Evolutionary conservation across 257 asterid genomes (phyloP), one percentile per base, ranked within the genome.

Genomic region (Eustoma russellianum): DNA sequence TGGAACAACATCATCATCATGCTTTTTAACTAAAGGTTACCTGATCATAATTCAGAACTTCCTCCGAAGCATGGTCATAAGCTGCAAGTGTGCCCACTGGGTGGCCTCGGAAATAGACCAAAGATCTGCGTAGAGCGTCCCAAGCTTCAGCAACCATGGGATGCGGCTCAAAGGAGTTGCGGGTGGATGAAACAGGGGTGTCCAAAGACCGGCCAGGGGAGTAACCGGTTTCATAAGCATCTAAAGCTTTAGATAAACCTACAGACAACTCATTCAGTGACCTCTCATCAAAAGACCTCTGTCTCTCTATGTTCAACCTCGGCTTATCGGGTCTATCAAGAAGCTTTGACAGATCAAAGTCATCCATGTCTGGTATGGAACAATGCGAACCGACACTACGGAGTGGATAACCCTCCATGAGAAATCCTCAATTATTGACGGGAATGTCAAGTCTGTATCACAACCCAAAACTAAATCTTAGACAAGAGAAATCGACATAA

Each of bases 71-170:
- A 72, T 85, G 93, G 67, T 85, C 95, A 69, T 65, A 73, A 46
- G 95, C 95, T 34, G 95, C 95, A 55, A 85, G 79, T 9, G 93
- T 85, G 52, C 95, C 95, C 50, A 85, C 95, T 0, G 95, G 95
- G 15, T 85, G 93, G 19, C 71, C 76, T 14, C 89, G 58, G 16
- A 85, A 85, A 63, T 66, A 62, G 47, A 85, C 93, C 71, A 85
- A 28, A 0, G 93, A 82, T 19, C 82, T 72, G 28, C 87, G 75
- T 24, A 85, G 89, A 19, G 95, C 74, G 12, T 80, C 93, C 95
- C 95, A 85, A 9, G 95, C 93, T 35, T 85, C 95, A 12, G 80
- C 89, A 68, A 85, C 78, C 67, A 82, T 78, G 35, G 95, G 95
- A 48, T 85, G 95, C 13, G 90, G 93, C 77, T 82, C 93, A 57